phyloP scores from a whole-genome alignment of 352 stramenopile species.

The Globisporangium irregulare region DNA sequence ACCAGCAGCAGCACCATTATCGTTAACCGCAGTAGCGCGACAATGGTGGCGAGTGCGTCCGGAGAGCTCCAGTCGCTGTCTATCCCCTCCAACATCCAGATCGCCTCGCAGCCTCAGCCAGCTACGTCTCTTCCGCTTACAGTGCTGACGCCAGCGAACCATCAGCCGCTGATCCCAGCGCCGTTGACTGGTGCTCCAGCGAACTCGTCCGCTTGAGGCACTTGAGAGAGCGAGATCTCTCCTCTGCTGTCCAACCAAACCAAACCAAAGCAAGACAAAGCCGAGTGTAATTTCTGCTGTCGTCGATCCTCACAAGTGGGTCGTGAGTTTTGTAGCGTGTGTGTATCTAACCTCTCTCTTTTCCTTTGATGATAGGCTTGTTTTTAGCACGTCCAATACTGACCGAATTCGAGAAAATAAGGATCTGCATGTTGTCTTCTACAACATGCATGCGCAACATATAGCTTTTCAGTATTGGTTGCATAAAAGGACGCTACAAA shows the following conservation, averaged over 20 bases:
- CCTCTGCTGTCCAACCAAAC: not conserved
- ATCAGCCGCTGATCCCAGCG: not conserved
- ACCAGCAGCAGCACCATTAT: not conserved
- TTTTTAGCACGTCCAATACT: not conserved
- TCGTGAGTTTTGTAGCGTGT: not conserved
- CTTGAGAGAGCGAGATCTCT: not conserved
- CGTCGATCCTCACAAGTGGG: not conserved
- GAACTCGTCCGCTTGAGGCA: not conserved
- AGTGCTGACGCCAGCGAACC: not conserved
- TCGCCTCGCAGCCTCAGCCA: not conserved
- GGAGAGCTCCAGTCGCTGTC: not conserved
- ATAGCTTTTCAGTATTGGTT: no score
- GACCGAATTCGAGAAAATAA: not conserved
- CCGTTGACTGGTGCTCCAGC: not conserved
- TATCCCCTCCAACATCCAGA: slow-evolving; percentile 16
- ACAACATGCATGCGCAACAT: no score
- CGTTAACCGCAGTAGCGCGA: not conserved
- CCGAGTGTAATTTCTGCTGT: not conserved
- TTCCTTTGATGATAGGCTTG: not conserved
- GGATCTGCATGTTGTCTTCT: not conserved
- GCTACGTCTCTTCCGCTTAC: not conserved
- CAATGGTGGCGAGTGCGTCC: not conserved
- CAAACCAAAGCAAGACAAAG: not conserved
- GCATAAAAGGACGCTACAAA: no score
- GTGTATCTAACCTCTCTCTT: not conserved